Conservation (phyloP, 306 rosid genomes). For the Fagus sylvatica region DNA sequence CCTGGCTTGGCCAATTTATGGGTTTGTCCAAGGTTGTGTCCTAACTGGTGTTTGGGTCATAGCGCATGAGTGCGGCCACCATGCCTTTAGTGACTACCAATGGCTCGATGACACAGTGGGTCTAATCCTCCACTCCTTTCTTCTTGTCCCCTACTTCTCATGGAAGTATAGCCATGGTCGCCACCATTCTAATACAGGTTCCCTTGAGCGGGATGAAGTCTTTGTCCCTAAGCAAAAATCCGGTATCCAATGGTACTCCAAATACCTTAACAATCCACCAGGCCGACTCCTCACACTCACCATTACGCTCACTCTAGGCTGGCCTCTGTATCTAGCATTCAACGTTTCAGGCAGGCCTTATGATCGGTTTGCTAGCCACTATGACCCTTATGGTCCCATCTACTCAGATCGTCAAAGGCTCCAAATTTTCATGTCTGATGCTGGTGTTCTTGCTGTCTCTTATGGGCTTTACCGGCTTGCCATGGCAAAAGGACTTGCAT, state of each 20-base stretch:
- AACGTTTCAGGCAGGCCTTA: constrained; percentile 71
- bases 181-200: constrained; percentile 90
- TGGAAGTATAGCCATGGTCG: constrained; percentile 99
- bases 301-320: constrained; percentile 57
- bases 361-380: constrained; percentile 75
- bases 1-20: constrained; percentile 63
- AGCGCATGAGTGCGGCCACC: constrained; percentile 98
- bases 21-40: constrained; percentile 73
- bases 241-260: constrained; percentile 52
- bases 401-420: constrained; percentile 66
- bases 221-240: constrained; percentile 82
- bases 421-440: constrained; percentile 70
- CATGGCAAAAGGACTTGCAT: constrained; percentile 66
- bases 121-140: constrained; percentile 79
- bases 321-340: constrained; percentile 79
- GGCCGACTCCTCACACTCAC: constrained; percentile 62
- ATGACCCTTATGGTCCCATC: constrained; percentile 75
- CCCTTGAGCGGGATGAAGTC: constrained; percentile 89
- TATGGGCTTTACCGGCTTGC: constrained; percentile 61
- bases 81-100: constrained; percentile 90
- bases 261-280: constrained; percentile 77
- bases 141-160: constrained; percentile 91
- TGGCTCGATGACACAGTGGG: constrained; percentile 96
- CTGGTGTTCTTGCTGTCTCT: constrained; percentile 42
- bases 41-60: constrained; percentile 95